These are phyloP conservation scores for Colletotrichum spaethianum DNA, from an alignment of 2,329 filamentous ascomycete genomes.

Conservation along the genomic window DNA sequence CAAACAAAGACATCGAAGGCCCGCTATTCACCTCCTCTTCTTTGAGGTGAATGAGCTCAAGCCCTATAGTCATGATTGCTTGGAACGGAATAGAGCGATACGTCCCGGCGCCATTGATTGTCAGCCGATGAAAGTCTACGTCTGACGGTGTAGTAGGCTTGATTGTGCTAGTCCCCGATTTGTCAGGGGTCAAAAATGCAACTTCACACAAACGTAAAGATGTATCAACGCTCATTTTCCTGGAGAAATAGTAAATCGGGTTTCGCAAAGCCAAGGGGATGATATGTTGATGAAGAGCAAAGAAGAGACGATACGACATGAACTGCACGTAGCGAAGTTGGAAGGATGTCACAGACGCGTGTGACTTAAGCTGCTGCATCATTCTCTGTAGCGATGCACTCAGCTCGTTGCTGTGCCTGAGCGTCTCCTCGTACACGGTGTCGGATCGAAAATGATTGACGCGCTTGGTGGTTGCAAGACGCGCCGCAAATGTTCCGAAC, in stretches of 20 bases:
- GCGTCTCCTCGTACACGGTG: constrained; percentile 62
- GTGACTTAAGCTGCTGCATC: constrained; percentile 48
- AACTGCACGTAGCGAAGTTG: constrained; percentile 60
- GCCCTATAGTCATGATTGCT: constrained; percentile 57
- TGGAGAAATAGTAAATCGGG: constrained; percentile 66
- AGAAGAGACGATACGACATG: constrained; percentile 61
- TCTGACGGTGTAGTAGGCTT: constrained; percentile 15
- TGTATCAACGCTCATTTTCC: constrained; percentile 63
- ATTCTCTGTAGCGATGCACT: constrained; percentile 56
- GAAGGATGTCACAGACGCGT: constrained; percentile 52
- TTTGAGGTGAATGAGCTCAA: constrained; percentile 62
- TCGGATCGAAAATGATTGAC: constrained; percentile 62
- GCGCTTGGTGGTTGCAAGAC: constrained; percentile 60
- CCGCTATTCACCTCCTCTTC: constrained; percentile 56
- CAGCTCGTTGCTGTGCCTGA: constrained; percentile 62
- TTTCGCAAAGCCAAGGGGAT: constrained; percentile 59
- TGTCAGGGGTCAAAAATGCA: constrained; percentile 36
- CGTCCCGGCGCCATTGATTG: constrained; percentile 57
- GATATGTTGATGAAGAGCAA: constrained; percentile 69
- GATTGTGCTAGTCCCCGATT: constrained; percentile 38
- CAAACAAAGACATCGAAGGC: constrained; percentile 48
- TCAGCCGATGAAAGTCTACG: constrained; percentile 54
- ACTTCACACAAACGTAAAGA: constrained; percentile 47
- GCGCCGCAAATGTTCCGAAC: constrained; percentile 57
- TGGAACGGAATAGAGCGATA: constrained; percentile 59